Base-by-base conservation (phyloP, 2,329 filamentous ascomycete genomes). In the Davidsoniella neocaledoniae region DNA sequence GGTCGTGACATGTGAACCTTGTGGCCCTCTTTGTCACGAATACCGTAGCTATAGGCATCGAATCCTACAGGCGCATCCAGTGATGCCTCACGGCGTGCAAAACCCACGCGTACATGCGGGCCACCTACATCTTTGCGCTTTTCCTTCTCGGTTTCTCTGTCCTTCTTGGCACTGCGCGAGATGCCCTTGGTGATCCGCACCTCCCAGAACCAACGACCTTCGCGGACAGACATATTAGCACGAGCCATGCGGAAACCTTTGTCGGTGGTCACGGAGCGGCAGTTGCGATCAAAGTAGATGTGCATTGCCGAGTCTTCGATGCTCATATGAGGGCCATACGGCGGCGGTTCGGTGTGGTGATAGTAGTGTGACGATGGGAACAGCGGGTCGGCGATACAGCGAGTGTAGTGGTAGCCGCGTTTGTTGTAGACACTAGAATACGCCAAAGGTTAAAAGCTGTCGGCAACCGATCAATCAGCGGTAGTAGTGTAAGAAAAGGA, bases 171-270 rank as follows among this genome's bases (percentile, higher is more conserved):
- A 7, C 61, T 61, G 46, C 64, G 64, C 2, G 76, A 68, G 40
- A 85, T 79, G 36, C 91, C 91, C 56, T 80, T 78, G 8, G 88
- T 81, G 49, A 98, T 78, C 59, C 84, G 88, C 64, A 90, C 87
- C 65, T 98, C 91, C 71, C 87, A 98, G 64, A 93, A 98, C 71
- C 86, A 86, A 29, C 84, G 77, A 1, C 91, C 91, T 64, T 96
- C 85, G 43, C 91, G 74, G 4, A 88, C 84, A 21, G 84, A 86
- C 0, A 96, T 82, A 58, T 98, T 98, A 10, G 86, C 87, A 38
- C 90, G 78, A 2, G 84, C 82, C 72, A 90, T 91, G 53, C 93
- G 77, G 72, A 91, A 95, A 7, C 91, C 88, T 64, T 94, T 94
- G 57, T 90, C 81, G 12, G 91, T 94, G 0, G 85, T 94, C 48